These are phyloP conservation scores for Yamadazyma kanchanaburiensis DNA, from an alignment of 1,139 yeast species.

Conservation along the genomic window DNA sequence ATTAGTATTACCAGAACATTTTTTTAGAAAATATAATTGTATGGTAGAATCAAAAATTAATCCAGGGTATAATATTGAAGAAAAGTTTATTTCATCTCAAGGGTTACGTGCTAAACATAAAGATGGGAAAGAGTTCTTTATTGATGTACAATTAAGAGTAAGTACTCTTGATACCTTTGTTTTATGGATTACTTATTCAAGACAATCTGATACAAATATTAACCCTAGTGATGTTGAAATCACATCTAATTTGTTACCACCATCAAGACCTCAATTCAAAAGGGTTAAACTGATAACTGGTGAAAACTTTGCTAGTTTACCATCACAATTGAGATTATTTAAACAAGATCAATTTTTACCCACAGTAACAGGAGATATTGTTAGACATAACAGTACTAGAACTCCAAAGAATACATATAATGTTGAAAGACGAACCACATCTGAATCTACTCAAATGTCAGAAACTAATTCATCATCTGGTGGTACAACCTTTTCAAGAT, in stretches of 20 bases:
- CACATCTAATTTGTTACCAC: not conserved
- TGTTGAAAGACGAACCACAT: not conserved
- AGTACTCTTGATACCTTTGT: conserved; percentile 57
- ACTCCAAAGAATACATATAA: conserved; percentile 11
- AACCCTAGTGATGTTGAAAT: not conserved
- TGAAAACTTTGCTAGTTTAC: conserved; percentile 26
- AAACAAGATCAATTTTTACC: conserved; percentile 24
- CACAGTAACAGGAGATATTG: conserved; percentile 20
- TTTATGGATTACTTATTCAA: conserved; percentile 86
- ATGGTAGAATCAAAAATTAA: conserved; percentile 27
- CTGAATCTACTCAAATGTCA: conserved; percentile 1
- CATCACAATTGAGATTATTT: conserved; percentile 56
- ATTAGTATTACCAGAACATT: conserved; percentile 78
- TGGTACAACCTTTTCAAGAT: conserved; percentile 1
- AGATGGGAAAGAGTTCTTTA: conserved; percentile 60
- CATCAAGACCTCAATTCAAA: conserved; percentile 4
- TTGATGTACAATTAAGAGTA: conserved; percentile 82
- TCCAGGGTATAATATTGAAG: conserved; percentile 7
- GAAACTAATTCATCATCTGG: not conserved
- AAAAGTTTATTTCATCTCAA: conserved; percentile 53
- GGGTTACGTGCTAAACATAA: conserved; percentile 69
- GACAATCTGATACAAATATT: conserved; percentile 22
- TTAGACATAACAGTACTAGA: conserved; percentile 37
- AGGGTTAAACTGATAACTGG: conserved; percentile 15
- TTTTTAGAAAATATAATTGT: conserved; percentile 62